Base-by-base conservation (phyloP, 352 stramenopile genomes). In the Globisporangium nodosum region DNA sequence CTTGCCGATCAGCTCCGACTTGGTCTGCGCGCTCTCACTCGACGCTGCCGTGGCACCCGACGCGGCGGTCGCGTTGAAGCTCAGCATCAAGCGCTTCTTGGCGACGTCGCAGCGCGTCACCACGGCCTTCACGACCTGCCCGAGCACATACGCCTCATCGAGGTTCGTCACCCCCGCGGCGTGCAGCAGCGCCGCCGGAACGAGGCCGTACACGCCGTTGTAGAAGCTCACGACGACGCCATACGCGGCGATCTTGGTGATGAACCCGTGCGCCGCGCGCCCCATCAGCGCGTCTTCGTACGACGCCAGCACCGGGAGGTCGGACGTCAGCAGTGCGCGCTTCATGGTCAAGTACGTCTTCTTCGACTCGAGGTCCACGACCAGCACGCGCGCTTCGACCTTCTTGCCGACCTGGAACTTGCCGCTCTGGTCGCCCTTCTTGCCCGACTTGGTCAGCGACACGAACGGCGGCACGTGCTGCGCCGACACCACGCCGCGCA, bases 161-260 rank as follows among this genome's bases (percentile, higher is more conserved):
- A 96, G 69, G 58, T 94, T 88, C 7, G 74, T 66, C 48, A 97
- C 89, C 15, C 90, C 90, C 3, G 88, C 86, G 47, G 88, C 68
- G 30, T 80, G 75, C 30, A 99, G 68, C 58, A 94, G 81, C 46
- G 77, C 81, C 3, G 90, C 88, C 0, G 87, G 89, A 6, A 98
- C 90, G 35, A 96, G 71, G 30, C 96, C 96, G 66, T 98, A 96
- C 27, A 98, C 91, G 55, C 93, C 92, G 67, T 97, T 96, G 81
- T 96, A 98, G 66, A 99, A 99, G 45, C 83, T 98, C 30, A 99
- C 90, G 56, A 94, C 93, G 16, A 99, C 71, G 24, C 93, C 92
- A 56, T 88, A 92, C 24, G 96, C 78, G 56, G 94, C 91, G 45
- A 98, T 88, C 65, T 96, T 98, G 18, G 92, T 97, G 56, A 99